A percentile compares a stretch with the other conserved stretches of the same genome.
Conservation (phyloP, 177 flowering plant genomes). For the Vitis hybrid region DNA sequence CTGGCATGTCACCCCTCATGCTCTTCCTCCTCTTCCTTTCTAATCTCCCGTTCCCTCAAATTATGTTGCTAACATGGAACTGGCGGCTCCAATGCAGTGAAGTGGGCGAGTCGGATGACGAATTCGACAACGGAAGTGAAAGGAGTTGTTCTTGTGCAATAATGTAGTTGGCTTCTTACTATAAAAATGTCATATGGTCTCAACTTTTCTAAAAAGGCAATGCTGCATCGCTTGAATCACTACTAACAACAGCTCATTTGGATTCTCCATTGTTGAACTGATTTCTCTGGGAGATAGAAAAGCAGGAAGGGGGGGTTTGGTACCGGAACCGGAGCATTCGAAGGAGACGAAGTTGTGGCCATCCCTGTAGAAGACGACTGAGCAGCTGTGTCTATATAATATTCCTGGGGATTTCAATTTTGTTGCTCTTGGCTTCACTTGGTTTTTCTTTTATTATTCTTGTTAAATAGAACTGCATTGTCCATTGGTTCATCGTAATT, state of each 20-base stretch:
- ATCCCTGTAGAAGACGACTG: constrained; percentile 6
- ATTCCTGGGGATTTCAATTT: constrained; percentile 25
- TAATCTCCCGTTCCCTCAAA: not conserved
- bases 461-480: constrained; percentile 1
- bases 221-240: constrained; percentile 10
- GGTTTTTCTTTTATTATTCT: constrained; percentile 10
- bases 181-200: not conserved
- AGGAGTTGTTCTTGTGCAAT: constrained; percentile 64
- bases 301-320: not conserved
- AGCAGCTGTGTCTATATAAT: constrained; percentile 14
- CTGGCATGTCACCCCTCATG: too few species aligned
- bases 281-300: not conserved
- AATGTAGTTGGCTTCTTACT: constrained; percentile 38
- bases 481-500: constrained; percentile 26
- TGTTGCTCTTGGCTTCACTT: constrained; percentile 13
- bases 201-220: constrained; percentile 3
- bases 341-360: constrained; percentile 1
- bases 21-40: not conserved
- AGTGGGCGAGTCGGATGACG: constrained; percentile 57
- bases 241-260: constrained; percentile 5
- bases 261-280: constrained; percentile 5
- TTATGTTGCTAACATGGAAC: constrained; percentile 12
- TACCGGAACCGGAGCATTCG: too few species aligned
- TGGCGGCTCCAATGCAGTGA: constrained; percentile 46
- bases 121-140: constrained; percentile 44